Evolutionary conservation across 2,329 filamentous ascomycete genomes (phyloP).

Genomic region (Fusarium nodosum): DNA sequence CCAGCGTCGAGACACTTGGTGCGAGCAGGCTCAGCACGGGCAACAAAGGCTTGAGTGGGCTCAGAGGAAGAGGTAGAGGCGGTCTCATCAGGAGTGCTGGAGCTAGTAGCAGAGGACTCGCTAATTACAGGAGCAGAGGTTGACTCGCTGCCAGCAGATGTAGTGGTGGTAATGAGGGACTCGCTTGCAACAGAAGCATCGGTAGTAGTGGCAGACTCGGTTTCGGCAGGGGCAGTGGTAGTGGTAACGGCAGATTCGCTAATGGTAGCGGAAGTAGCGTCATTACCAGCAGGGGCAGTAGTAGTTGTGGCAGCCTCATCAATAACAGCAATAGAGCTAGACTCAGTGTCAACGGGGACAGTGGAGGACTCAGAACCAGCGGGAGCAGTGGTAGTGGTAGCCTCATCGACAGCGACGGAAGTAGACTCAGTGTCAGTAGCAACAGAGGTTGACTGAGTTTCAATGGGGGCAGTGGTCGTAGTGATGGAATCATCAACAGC

Average conservation of each 20-base stretch:
- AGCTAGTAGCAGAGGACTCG: neutral
- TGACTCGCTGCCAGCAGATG: neutral
- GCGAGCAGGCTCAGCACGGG: neutral
- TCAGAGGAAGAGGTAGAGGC: neutral
- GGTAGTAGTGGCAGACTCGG: neutral
- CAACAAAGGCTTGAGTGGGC: neutral
- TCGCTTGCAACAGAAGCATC: neutral
- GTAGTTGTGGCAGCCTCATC: neutral
- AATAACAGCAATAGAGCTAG: neutral
- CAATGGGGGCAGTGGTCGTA: neutral
- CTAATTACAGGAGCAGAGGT: neutral
- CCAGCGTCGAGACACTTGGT: neutral
- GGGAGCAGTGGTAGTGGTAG: no score
- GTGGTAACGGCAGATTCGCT: neutral
- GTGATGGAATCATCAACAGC: neutral
- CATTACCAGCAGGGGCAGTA: neutral
- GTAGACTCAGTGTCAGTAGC: no score
- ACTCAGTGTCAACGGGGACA: neutral
- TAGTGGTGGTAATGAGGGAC: neutral
- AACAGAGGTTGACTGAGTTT: neutral
- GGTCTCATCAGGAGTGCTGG: neutral
- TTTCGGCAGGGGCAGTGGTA: neutral
- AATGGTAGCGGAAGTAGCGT: neutral
- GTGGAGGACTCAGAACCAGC: neutral
- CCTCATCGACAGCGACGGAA: no score